These are phyloP conservation scores for Boletus subparvulus DNA, from an alignment of 768 basidiomycete species.

Conservation along the genomic window DNA sequence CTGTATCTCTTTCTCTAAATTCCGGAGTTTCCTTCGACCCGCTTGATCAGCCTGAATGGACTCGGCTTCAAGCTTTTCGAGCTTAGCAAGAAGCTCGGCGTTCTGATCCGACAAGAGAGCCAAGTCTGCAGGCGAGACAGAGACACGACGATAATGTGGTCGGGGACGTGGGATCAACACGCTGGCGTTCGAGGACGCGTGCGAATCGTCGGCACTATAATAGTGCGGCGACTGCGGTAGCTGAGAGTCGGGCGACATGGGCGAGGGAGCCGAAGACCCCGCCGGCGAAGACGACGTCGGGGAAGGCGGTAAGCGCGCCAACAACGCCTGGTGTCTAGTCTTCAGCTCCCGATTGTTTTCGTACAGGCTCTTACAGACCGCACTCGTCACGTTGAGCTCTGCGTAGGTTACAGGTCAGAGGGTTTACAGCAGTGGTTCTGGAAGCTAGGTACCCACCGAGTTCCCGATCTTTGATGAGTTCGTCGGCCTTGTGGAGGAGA, in stretches of 20 bases:
- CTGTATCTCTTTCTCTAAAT: conserved; percentile 79
- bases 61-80: conserved; percentile 75
- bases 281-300: conserved; percentile 37
- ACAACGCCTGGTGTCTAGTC: conserved; percentile 67
- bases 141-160: conserved; percentile 43
- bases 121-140: conserved; percentile 68
- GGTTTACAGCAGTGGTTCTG: neutral
- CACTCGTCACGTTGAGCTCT: conserved; percentile 69
- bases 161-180: conserved; percentile 23
- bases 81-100: conserved; percentile 70
- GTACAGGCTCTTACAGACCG: conserved; percentile 66
- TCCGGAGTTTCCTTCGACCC: conserved; percentile 67
- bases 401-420: conserved; percentile 22
- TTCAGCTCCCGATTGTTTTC: conserved; percentile 68
- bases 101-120: conserved; percentile 79
- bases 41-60: conserved; percentile 62
- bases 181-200: conserved; percentile 18
- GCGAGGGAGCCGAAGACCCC: conserved; percentile 21
- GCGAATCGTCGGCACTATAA: conserved; percentile 30
- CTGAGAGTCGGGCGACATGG: conserved; percentile 27
- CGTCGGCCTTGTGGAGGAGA: conserved; percentile 70
- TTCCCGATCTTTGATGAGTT: conserved; percentile 73
- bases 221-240: conserved; percentile 35
- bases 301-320: conserved; percentile 59
- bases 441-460: conserved; percentile 50